A percentile compares a stretch with the other conserved stretches of the same genome.
Conservation (phyloP, 371 early-diverging fungal species). For the Funneliformis caledonium region DNA sequence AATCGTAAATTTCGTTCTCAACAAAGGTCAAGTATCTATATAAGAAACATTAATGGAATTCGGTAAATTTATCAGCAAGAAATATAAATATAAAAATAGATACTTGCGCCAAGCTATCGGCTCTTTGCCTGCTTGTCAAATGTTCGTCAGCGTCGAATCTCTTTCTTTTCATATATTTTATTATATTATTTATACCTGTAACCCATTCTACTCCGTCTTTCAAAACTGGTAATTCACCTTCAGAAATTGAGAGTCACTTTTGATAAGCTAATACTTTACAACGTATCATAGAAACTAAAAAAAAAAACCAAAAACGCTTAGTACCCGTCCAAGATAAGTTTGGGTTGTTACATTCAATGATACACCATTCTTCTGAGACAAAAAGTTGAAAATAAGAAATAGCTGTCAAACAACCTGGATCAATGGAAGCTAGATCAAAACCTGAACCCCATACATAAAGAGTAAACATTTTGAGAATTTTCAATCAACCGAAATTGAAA, state of each 20-base stretch:
- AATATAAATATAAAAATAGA: constrained; percentile 4
- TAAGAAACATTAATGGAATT: constrained; percentile 10
- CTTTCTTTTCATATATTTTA: constrained; percentile 54
- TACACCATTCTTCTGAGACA: constrained; percentile 50
- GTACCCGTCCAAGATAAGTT: constrained; percentile 63
- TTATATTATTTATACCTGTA: constrained; percentile 60
- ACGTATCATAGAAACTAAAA: not conserved
- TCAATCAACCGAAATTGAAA: too few relatives aligned
- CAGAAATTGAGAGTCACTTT: not conserved
- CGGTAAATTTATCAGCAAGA: not conserved
- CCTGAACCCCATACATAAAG: constrained; percentile 65
- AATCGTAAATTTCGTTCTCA: constrained; percentile 60
- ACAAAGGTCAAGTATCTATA: constrained; percentile 54
- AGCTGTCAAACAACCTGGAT: constrained; percentile 61
- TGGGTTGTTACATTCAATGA: constrained; percentile 61
- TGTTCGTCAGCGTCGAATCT: constrained; percentile 56
- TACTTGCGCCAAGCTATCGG: constrained; percentile 57
- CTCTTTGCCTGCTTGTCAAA: constrained; percentile 55
- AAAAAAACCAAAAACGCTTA: not conserved
- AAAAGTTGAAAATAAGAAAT: constrained; percentile 61
- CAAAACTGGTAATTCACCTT: constrained; percentile 67
- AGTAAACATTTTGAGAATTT: constrained; percentile 42
- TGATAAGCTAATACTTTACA: not conserved
- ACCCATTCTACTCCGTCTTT: constrained; percentile 65
- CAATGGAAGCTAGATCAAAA: constrained; percentile 63